These are phyloP conservation scores for Phyllosticta paracitricarpa DNA, from an alignment of 2,329 filamentous ascomycete species.

Conservation along the genomic window DNA sequence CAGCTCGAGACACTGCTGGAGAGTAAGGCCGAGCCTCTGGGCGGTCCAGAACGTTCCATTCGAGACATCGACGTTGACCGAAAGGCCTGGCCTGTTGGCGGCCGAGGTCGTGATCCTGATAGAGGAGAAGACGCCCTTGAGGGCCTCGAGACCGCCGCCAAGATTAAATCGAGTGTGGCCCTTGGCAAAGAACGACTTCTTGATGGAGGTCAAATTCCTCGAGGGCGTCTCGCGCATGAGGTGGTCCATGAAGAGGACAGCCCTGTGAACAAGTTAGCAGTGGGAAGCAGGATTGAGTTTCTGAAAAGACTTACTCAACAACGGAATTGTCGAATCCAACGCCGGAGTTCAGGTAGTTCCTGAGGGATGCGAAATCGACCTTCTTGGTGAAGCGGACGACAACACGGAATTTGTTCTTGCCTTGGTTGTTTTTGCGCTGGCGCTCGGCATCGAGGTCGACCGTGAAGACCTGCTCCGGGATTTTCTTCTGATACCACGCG, in stretches of 20 bases:
- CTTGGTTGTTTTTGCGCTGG: slow-evolving; percentile 23
- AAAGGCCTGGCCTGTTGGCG: slow-evolving; percentile 48
- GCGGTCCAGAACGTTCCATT: slow-evolving; percentile 79
- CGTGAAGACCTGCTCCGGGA: slow-evolving; percentile 31
- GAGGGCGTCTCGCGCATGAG: slow-evolving; percentile 72
- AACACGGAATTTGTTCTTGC: slow-evolving; percentile 47
- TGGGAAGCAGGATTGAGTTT: neutral
- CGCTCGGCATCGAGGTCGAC: slow-evolving; percentile 67
- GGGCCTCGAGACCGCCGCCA: slow-evolving; percentile 60
- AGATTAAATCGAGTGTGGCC: slow-evolving; percentile 43
- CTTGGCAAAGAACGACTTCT: slow-evolving; percentile 69
- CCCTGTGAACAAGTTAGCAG: slow-evolving; percentile 52
- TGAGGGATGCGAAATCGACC: slow-evolving; percentile 58
- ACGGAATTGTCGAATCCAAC: slow-evolving; percentile 47
- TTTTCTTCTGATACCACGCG: slow-evolving; percentile 51
- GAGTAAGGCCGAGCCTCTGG: slow-evolving; percentile 23
- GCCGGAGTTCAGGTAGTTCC: slow-evolving; percentile 53
- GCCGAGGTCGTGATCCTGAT: slow-evolving; percentile 59
- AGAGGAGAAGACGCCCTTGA: slow-evolving; percentile 84
- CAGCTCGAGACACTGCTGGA: slow-evolving; percentile 23
- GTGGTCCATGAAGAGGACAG: slow-evolving; percentile 87
- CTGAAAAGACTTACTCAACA: slow-evolving; percentile 1
- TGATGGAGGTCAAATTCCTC: slow-evolving; percentile 57
- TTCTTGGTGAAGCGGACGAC: slow-evolving; percentile 54
- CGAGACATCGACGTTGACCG: slow-evolving; percentile 82